Evolutionary conservation across 176 grass and related monocot species (phyloP), one percentile per base, ranked within the genome.

Genomic region (Carex scoparia): DNA sequence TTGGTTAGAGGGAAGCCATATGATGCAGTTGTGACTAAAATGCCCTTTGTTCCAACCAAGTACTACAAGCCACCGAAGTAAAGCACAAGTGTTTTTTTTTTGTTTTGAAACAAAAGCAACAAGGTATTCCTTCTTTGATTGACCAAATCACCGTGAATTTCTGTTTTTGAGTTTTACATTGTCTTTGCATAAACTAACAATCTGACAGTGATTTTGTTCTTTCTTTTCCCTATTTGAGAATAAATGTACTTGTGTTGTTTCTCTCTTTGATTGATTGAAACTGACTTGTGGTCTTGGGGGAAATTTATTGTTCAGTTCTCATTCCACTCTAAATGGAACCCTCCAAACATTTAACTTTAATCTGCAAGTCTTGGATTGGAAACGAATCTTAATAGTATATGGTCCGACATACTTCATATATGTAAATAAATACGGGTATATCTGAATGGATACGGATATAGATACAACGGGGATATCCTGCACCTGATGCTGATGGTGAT

Each of bases 21-120:
- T 4, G 97, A 91, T 5, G 93, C 90, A 1, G 88, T 89, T 3
- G 79, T 94, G 46, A 92, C 97, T 53, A 99, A 99, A 92, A 99
- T 96, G 97, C 97, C 97, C 10, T 99, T 99, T n/a, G 97, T 99
- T 71, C 90, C 91, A 8, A 94, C 97, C 54, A 95, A 99, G 71
- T 99, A 99, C 79, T 99, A 99, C 83, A 99, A 91, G 63, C 84
- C 90, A 79, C 71, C 90, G 0, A 95, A 95, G 84, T 38, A 89
- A 85, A 72, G 54, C 72, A 31, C 48, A 54, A 10, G 10, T 64
- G 53, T 7, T 9, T 3, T 82, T 65, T 30, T 82, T 27, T 32
- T 75, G 66, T 1, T 37, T 80, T 81, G 64, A 79, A 79, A 79
- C 12, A 35, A 32, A 77, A 54, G 31, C 10, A 79, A 16, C 19